Percentiles rank a stretch among this genome's conserved stretches.
These are phyloP conservation scores for Pyrus communis DNA, from an alignment of 306 rosid genomes.

Conservation along the genomic window DNA sequence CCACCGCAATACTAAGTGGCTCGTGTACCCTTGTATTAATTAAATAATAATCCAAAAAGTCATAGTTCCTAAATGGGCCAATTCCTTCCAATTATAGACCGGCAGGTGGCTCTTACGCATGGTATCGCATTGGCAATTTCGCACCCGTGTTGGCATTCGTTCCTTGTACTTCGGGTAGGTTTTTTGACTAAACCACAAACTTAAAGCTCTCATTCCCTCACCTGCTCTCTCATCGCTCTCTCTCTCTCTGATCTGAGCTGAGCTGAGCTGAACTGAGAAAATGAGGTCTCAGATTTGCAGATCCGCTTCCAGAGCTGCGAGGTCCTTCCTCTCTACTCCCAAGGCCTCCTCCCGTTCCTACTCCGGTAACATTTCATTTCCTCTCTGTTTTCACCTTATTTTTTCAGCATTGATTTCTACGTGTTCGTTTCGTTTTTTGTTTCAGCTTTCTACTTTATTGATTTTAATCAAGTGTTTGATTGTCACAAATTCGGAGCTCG, in stretches of 20 bases:
- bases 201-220: not conserved
- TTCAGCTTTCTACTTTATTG: not conserved
- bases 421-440: not conserved
- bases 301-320: conserved; percentile 67
- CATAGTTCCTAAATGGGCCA: not conserved
- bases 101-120: not conserved
- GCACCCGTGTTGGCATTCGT: not conserved
- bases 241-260: not conserved
- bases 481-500: not conserved
- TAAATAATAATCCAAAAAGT: too few species aligned
- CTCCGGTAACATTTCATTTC: conserved; percentile 32
- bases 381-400: not conserved
- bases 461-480: not conserved
- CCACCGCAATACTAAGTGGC: too few species aligned
- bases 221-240: not conserved
- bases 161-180: not conserved
- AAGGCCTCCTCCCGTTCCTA: conserved; percentile 47
- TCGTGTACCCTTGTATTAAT: too few species aligned
- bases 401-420: not conserved
- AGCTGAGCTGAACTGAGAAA: not conserved
- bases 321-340: conserved; percentile 67
- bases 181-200: not conserved
- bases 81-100: not conserved
- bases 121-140: not conserved
- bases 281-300: conserved; percentile 66